Conservation (phyloP, 768 basidiomycete genomes). For the Tylopilus intermedius region DNA sequence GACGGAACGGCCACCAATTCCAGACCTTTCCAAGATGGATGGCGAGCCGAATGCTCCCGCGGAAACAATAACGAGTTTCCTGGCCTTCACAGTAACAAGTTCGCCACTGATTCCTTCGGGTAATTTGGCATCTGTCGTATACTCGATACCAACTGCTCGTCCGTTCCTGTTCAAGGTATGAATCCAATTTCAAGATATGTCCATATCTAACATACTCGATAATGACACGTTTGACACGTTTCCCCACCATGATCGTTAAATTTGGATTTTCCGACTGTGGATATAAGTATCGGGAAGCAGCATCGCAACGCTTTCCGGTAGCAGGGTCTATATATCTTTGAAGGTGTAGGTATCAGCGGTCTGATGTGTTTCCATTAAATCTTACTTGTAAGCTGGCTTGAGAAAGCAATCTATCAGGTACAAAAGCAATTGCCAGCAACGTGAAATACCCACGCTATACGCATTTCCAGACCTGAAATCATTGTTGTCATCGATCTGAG, state of each 20-base stretch:
- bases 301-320: conserved; percentile 32
- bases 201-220: conserved; percentile 1
- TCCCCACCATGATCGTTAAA: conserved; percentile 30
- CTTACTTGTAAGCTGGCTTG: conserved; percentile 21
- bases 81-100: conserved; percentile 23
- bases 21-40: conserved; percentile 55
- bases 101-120: conserved; percentile 8
- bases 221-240: conserved; percentile 7
- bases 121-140: conserved; percentile 12
- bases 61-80: conserved; percentile 44
- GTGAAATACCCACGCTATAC: conserved; percentile 20
- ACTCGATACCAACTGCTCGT: conserved; percentile 37
- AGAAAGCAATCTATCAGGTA: too few relatives aligned
- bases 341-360: neutral
- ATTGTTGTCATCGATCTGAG: conserved; percentile 43
- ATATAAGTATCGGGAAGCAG: conserved; percentile 37
- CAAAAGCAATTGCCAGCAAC: too few relatives aligned
- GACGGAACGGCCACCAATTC: conserved; percentile 55
- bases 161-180: conserved; percentile 22
- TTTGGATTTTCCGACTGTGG: conserved; percentile 28
- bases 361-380: too few relatives aligned
- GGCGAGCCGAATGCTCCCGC: conserved; percentile 55
- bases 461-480: conserved; percentile 31
- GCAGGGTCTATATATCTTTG: conserved; percentile 48
- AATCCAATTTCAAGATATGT: too few relatives aligned